phyloP scores from a whole-genome alignment of 2,329 filamentous ascomycete genomes.

The Stachybotrys elegans region DNA sequence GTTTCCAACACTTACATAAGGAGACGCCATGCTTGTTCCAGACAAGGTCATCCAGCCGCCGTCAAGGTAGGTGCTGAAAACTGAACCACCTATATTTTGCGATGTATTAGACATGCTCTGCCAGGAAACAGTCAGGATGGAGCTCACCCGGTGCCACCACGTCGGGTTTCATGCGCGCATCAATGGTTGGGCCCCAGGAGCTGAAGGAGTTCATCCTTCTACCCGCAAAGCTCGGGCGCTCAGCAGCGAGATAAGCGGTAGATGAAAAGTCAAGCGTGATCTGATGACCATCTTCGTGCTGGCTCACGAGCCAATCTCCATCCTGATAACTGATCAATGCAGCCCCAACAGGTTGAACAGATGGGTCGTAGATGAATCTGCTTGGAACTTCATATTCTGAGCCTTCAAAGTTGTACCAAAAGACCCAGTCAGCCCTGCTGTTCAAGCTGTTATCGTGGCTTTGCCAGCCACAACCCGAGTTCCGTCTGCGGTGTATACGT shows the following conservation, averaged over 20 bases:
- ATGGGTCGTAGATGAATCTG: background rate
- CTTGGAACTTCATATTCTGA: background rate
- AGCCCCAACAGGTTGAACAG: background rate
- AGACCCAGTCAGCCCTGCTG: background rate
- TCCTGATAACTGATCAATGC: constrained; percentile 6
- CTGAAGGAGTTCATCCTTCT: constrained; percentile 6
- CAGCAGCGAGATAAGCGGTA: background rate
- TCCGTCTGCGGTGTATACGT: background rate
- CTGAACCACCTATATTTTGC: background rate
- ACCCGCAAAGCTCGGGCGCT: background rate
- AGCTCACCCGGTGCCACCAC: constrained; percentile 4
- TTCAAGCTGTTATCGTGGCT: background rate
- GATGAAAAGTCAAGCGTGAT: constrained; percentile 4
- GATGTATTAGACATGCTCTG: too few relatives aligned
- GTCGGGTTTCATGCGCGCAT: constrained; percentile 7
- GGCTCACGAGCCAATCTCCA: constrained; percentile 6
- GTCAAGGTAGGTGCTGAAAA: background rate
- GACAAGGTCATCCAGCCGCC: constrained; percentile 2
- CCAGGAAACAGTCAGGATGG: background rate
- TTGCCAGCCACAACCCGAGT: background rate
- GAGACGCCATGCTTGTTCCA: constrained; percentile 8
- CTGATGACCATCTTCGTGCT: constrained; percentile 4
- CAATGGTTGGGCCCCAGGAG: constrained; percentile 7
- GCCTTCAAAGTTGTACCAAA: background rate
- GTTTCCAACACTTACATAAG: constrained; percentile 1